Base-by-base conservation (phyloP, 495 filamentous ascomycete species). In the Hypomontagnella submonticulosa region DNA sequence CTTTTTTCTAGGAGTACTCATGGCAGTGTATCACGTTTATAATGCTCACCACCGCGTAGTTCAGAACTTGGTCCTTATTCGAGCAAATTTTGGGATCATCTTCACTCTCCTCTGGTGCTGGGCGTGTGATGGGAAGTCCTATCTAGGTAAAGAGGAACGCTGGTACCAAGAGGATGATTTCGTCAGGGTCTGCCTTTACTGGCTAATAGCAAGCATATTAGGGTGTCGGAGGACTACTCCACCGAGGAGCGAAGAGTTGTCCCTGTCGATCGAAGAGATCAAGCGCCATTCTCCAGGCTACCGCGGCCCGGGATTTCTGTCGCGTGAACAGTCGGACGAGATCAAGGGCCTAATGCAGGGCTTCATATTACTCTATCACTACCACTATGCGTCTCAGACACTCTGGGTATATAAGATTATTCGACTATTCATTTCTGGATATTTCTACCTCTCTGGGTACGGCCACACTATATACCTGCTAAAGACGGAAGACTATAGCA, bases 311-410 rank as follows among this genome's bases (percentile, higher is more conserved):
- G 54, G 63, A 13, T 85, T 83, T 55, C 75, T 89, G 12, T 77
- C 79, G 5, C 74, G 84, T 61, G 72, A 81, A 13, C 86, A 88
- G 61, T 85, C 83, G 3, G 79, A 88, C 63, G 87, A 89, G 68
- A 87, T 83, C 80, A 89, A 88, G 75, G 87, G 87, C 12, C 82
- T 85, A 79, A 85, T 89, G 84, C 86, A 88, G 58, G 73, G 81
- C 47, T 61, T 83, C 18, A 80, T 89, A 15, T 74, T 89, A 19
- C 75, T 85, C 27, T 88, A 87, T 66, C 81, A 86, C 59, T 89
- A 83, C 60, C 82, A 83, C 40, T 77, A 80, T 23, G 84, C 79
- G 19, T 85, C 84, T 7, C 78, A 75, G 44, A 59, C 74, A 2
- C 67, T 86, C 1, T 77, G 77, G 71, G 79, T 87, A 38, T 88